phyloP scores from a whole-genome alignment of 2,329 filamentous ascomycete genomes.

The Neodidymelliopsis sp. region DNA sequence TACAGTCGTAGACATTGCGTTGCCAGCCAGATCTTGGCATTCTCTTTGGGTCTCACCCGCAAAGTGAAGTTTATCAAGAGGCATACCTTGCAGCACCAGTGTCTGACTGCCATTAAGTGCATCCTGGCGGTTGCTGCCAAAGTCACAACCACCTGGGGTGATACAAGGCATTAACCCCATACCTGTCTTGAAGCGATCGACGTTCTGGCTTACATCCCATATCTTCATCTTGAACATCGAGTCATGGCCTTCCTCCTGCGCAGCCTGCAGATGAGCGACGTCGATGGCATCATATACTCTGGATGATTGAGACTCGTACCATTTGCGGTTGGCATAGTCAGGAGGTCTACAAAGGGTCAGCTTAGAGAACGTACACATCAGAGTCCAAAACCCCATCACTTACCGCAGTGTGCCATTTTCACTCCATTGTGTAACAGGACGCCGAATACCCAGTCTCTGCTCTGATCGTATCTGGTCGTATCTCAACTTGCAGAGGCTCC shows the following conservation, averaged over 20 bases:
- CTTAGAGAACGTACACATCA: not conserved
- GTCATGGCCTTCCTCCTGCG: constrained; percentile 61
- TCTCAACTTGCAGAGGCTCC: constrained; percentile 65
- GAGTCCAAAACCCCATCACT: not conserved
- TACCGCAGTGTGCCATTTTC: constrained; percentile 58
- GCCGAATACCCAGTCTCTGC: constrained; percentile 60
- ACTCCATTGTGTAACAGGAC: constrained; percentile 68
- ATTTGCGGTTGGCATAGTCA: constrained; percentile 63
- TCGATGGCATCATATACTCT: constrained; percentile 73
- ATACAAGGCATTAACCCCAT: constrained; percentile 71
- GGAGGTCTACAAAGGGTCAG: constrained; percentile 50
- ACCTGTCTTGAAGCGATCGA: constrained; percentile 65
- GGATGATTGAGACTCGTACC: constrained; percentile 60
- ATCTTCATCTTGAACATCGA: constrained; percentile 61
- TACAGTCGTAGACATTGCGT: constrained; percentile 80
- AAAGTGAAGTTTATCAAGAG: constrained; percentile 68
- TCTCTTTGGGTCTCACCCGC: constrained; percentile 65
- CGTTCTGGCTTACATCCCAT: constrained; percentile 75
- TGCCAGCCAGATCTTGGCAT: constrained; percentile 75
- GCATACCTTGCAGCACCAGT: constrained; percentile 73
- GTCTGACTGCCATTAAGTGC: constrained; percentile 69
- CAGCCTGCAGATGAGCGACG: constrained; percentile 63
- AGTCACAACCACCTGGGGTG: constrained; percentile 70
- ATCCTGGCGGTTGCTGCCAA: constrained; percentile 66
- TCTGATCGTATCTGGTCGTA: constrained; percentile 64